phyloP scores from a whole-genome alignment of 176 grass and related monocot genomes.

The Lolium multiflorum region DNA sequence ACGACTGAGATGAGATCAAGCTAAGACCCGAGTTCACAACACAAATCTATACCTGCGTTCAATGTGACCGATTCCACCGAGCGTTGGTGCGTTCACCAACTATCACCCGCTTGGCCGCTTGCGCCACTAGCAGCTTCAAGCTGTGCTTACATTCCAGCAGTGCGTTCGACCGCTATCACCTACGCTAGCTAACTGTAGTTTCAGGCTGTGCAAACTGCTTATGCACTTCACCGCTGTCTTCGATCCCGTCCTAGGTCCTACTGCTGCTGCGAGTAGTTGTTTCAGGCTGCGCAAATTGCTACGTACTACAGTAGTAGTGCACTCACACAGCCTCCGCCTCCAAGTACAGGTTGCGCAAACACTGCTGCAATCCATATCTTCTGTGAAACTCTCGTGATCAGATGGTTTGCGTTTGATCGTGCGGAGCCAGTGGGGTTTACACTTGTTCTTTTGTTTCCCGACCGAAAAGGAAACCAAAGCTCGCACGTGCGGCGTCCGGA shows the following conservation, averaged over 20 bases:
- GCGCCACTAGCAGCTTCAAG: background rate
- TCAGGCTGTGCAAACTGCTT: background rate
- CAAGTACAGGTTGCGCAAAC: no score
- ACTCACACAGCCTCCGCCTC: no score
- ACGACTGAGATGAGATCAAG: background rate
- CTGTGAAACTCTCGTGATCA: background rate
- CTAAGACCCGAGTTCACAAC: background rate
- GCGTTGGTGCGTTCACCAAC: constrained; percentile 13
- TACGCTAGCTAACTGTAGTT: background rate
- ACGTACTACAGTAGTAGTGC: background rate
- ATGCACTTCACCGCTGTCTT: background rate
- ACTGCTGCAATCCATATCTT: background rate
- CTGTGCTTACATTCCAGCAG: no score
- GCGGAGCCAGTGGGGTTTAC: background rate
- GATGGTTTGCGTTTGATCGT: background rate
- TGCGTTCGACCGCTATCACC: no score
- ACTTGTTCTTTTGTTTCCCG: no score
- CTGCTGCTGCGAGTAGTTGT: background rate
- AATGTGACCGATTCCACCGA: background rate
- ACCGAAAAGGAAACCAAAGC: background rate
- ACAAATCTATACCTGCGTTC: background rate
- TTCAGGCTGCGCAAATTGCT: background rate
- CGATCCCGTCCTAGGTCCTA: no score
- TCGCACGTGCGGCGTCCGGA: no score
- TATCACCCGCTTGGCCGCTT: no score